phyloP scores from a whole-genome alignment of 2,329 filamentous ascomycete genomes.

The Cordyceps farinosa region DNA sequence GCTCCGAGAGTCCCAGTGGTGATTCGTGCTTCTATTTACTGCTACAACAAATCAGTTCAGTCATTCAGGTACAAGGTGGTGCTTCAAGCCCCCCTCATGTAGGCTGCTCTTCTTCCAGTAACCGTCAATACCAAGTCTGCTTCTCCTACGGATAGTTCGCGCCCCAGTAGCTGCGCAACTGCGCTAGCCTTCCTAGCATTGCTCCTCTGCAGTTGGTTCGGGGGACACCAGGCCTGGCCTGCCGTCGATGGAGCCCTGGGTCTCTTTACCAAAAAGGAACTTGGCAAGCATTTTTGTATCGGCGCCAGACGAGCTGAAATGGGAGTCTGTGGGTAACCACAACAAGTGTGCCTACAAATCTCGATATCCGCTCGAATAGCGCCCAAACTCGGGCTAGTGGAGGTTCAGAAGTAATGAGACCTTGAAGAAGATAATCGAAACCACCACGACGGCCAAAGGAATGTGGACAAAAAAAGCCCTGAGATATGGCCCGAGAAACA shows the following conservation, averaged over 20 bases:
- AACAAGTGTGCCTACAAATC: not conserved
- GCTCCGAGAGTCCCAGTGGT: not conserved
- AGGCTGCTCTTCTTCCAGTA: no score
- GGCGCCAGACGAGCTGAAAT: not conserved
- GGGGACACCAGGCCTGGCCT: not conserved
- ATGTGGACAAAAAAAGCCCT: not conserved
- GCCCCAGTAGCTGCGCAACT: not conserved
- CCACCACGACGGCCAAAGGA: not conserved
- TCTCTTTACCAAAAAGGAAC: not conserved
- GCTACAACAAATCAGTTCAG: not conserved
- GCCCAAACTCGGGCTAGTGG: not conserved
- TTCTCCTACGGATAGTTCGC: not conserved
- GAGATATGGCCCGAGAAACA: not conserved
- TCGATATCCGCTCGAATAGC: slow-evolving; percentile 7
- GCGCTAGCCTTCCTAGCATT: not conserved
- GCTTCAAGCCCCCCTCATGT: no score
- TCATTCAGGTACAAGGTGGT: not conserved
- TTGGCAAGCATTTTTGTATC: not conserved
- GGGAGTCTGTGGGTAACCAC: not conserved
- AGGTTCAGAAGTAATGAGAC: not conserved
- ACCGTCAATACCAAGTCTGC: not conserved
- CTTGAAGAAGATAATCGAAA: not conserved
- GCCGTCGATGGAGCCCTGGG: not conserved
- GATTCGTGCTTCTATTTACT: not conserved
- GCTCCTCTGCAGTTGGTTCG: not conserved